Conservation (phyloP, 2,329 filamentous ascomycete genomes). For the Fusarium sp. region DNA sequence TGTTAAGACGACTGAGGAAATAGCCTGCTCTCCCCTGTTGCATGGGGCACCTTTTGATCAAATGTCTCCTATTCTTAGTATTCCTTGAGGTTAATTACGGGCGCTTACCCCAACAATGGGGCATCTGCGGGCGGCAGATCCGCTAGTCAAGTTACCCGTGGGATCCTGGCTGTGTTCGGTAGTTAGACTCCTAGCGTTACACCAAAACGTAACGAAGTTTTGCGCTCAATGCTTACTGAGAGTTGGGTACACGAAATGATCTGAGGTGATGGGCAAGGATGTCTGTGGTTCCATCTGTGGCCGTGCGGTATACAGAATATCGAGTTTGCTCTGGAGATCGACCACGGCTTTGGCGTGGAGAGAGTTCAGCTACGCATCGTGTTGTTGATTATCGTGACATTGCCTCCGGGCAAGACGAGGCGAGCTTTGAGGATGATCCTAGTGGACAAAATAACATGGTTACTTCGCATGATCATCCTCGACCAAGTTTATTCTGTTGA, state of each 20-base stretch:
- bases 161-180: not conserved
- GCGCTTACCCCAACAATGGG: conserved; percentile 1
- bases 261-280: conserved; percentile 4
- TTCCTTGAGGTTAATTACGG: not conserved
- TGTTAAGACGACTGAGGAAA: not conserved
- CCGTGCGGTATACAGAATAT: not conserved
- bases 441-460: not conserved
- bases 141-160: not conserved
- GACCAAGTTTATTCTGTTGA: not conserved
- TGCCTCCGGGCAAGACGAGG: not conserved
- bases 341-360: not conserved
- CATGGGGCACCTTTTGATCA: not conserved
- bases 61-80: not conserved
- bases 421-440: not conserved
- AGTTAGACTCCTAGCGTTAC: not conserved
- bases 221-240: not conserved
- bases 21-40: too few species aligned
- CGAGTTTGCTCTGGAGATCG: not conserved
- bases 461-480: too few species aligned
- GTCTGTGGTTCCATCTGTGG: not conserved
- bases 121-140: not conserved
- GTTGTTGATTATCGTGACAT: not conserved
- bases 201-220: not conserved
- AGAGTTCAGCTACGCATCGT: not conserved
- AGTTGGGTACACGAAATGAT: conserved; percentile 1